phyloP scores from a whole-genome alignment of 768 basidiomycete genomes.

The Mycena rebaudengoi region DNA sequence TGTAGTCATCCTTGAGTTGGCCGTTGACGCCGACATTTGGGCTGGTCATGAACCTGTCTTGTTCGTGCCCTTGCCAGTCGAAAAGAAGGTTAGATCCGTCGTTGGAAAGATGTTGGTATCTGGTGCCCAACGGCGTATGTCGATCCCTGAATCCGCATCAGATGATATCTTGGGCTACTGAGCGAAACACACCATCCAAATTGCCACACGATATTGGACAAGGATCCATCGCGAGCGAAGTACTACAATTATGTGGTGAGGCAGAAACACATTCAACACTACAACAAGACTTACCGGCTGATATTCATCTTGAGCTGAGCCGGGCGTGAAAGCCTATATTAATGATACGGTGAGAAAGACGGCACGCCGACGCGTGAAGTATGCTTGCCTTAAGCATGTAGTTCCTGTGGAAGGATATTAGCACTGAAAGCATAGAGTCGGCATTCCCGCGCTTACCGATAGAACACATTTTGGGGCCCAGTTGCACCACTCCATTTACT shows the following conservation, averaged over 20 bases:
- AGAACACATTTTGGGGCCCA: constrained; percentile 21
- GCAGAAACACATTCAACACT: no score
- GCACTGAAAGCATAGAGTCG: no score
- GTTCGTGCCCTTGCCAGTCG: constrained; percentile 6
- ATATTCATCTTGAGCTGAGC: constrained; percentile 23
- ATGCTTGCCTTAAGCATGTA: no score
- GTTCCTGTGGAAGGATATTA: no score
- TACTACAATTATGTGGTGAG: no score
- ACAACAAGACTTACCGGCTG: not conserved
- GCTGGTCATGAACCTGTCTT: not conserved
- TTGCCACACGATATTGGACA: constrained; percentile 4
- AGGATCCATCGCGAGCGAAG: constrained; percentile 13
- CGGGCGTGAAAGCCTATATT: not conserved
- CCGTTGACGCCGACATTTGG: not conserved
- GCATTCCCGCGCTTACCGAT: constrained; percentile 15
- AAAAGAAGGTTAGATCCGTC: constrained; percentile 5
- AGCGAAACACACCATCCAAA: not conserved
- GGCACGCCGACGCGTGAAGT: no score
- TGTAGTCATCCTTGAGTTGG: not conserved
- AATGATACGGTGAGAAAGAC: no score
- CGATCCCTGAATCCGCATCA: constrained; percentile 1
- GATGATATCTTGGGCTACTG: no score
- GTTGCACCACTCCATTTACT: constrained; percentile 24
- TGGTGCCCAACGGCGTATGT: not conserved
- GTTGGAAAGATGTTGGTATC: constrained; percentile 6